phyloP scores from a whole-genome alignment of 352 stramenopile species.

The Phytophthora pluvialis region DNA sequence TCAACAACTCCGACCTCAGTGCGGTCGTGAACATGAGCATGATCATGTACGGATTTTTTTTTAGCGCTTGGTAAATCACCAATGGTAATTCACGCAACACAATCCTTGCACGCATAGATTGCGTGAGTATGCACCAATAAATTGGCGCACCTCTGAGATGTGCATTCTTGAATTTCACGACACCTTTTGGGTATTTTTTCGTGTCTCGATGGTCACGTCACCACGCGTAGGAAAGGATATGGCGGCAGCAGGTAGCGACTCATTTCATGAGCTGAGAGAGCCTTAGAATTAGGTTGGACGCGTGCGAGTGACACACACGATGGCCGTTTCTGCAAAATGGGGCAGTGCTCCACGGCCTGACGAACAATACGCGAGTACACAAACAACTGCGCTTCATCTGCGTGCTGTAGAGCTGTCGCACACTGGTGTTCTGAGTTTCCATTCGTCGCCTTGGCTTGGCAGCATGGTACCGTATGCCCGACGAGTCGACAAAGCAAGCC shows the following conservation, averaged over 20 bases:
- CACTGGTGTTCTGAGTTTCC: conserved; percentile 23
- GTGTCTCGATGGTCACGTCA: background rate
- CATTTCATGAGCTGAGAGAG: conserved; percentile 29
- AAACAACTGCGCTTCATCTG: conserved; percentile 40
- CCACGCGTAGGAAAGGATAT: conserved; percentile 37
- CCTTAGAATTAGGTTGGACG: conserved; percentile 10
- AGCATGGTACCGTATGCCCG: conserved; percentile 46
- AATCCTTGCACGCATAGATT: too few species aligned
- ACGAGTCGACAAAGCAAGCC: conserved; percentile 52
- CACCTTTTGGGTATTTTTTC: background rate
- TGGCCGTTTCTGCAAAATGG: conserved; percentile 24
- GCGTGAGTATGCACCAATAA: too few species aligned
- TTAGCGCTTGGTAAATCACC: too few species aligned
- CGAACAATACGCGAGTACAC: conserved; percentile 43
- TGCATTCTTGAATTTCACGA: background rate
- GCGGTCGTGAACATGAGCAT: too few species aligned
- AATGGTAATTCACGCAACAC: too few species aligned
- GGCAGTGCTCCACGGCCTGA: conserved; percentile 39
- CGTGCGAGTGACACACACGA: conserved; percentile 38
- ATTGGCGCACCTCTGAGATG: too few species aligned
- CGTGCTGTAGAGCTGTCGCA: conserved; percentile 35
- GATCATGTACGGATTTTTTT: too few species aligned
- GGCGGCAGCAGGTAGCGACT: conserved; percentile 44
- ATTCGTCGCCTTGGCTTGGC: conserved; percentile 23
- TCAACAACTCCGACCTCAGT: too few species aligned